phyloP scores from a whole-genome alignment of 495 filamentous ascomycete genomes.

The Platismatia glauca region DNA sequence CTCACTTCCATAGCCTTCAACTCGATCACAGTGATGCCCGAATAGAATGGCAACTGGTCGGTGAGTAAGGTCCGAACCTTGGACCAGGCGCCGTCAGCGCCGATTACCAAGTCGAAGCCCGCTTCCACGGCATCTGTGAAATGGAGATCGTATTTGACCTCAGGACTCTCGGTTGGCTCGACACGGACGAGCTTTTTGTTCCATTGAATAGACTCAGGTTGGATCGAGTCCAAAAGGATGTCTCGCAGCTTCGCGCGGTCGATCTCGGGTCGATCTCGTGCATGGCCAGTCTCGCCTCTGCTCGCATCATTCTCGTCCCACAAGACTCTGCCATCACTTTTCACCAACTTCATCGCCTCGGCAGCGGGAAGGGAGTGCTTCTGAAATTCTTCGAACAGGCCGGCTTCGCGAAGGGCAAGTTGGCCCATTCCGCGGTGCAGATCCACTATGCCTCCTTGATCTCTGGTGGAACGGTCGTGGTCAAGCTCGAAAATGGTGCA shows the following conservation, averaged over 20 bases:
- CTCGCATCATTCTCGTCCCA: slow-evolving; percentile 24
- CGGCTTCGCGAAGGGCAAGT: slow-evolving; percentile 40
- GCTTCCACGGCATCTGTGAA: slow-evolving; percentile 19
- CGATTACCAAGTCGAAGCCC: slow-evolving; percentile 37
- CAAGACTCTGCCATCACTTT: slow-evolving; percentile 13
- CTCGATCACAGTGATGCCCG: slow-evolving; percentile 36
- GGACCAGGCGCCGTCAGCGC: slow-evolving; percentile 40
- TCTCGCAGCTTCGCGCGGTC: slow-evolving; percentile 26
- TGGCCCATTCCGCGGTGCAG: slow-evolving; percentile 44
- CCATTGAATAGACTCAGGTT: slow-evolving; percentile 26
- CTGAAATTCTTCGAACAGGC: slow-evolving; percentile 41
- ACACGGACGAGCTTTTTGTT: slow-evolving; percentile 22
- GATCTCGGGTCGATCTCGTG: slow-evolving; percentile 29
- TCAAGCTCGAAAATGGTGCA: slow-evolving; percentile 44
- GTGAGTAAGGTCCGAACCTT: slow-evolving; percentile 38
- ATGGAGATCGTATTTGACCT: slow-evolving; percentile 11
- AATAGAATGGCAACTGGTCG: slow-evolving; percentile 39
- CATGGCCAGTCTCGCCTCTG: slow-evolving; percentile 17
- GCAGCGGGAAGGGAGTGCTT: slow-evolving; percentile 37
- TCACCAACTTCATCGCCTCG: slow-evolving; percentile 30
- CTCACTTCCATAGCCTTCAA: slow-evolving; percentile 27
- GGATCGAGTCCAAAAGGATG: slow-evolving; percentile 29
- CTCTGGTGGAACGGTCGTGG: slow-evolving; percentile 30
- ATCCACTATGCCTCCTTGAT: slow-evolving; percentile 47
- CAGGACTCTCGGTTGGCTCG: slow-evolving; percentile 16